phyloP scores from a whole-genome alignment of 805 yeast species.

The Saturnispora mendoncae region DNA sequence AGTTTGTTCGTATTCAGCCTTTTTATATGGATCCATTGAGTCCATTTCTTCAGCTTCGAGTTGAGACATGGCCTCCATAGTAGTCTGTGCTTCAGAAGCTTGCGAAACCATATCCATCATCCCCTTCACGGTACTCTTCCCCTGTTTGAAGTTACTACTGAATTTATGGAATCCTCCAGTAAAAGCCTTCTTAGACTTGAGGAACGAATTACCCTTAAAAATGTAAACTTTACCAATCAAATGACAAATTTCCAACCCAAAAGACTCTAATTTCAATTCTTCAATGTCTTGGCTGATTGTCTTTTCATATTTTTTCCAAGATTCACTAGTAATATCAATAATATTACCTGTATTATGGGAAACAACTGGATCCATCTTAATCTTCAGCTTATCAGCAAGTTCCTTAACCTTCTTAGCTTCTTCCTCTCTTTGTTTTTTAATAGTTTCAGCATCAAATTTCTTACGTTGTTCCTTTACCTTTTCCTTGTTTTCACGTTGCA shows the following conservation, averaged over 20 bases:
- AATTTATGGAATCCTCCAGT: conserved; percentile 49
- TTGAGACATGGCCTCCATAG: conserved; percentile 64
- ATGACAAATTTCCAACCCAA: conserved; percentile 75
- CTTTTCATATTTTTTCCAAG: conserved; percentile 43
- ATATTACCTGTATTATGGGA: conserved; percentile 30
- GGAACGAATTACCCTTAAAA: conserved; percentile 53
- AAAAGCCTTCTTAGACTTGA: conserved; percentile 60
- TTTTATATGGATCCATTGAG: conserved; percentile 35
- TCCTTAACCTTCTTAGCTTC: conserved; percentile 44
- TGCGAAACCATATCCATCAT: conserved; percentile 61
- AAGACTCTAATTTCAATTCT: conserved; percentile 68
- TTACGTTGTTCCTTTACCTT: conserved; percentile 11
- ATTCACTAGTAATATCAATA: conserved; percentile 32
- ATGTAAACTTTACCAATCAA: conserved; percentile 62
- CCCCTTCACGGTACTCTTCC: conserved; percentile 64
- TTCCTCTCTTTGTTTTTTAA: conserved; percentile 26
- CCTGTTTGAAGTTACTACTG: conserved; percentile 63
- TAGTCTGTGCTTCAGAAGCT: conserved; percentile 71
- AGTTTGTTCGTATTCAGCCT: conserved; percentile 62
- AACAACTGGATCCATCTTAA: conserved; percentile 32
- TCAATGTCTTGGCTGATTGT: conserved; percentile 79
- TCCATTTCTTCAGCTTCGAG: conserved; percentile 41
- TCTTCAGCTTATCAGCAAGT: conserved; percentile 46
- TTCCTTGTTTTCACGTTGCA: conserved; percentile 12
- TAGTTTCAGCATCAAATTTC: conserved; percentile 20